A percentile compares a stretch with the other conserved stretches of the same genome.
Evolutionary conservation across 2,329 filamentous ascomycete genomes (phyloP).

Genomic region (Hypoxylon rubiginosum): DNA sequence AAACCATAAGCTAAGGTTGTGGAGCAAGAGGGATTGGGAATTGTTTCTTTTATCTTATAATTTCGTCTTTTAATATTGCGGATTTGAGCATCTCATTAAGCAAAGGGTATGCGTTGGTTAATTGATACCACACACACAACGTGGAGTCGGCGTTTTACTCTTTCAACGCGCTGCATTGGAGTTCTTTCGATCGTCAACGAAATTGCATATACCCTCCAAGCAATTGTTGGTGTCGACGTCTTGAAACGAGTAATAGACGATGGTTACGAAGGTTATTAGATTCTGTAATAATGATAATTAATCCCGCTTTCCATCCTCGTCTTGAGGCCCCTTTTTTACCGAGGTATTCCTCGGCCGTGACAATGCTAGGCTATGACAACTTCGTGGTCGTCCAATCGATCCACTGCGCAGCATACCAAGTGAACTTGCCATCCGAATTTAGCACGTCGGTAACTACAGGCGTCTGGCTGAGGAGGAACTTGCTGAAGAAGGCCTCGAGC

Average conservation of each 20-base stretch:
- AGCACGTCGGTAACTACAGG: conserved; percentile 24
- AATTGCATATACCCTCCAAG: conserved; percentile 9
- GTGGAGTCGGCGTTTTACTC: neutral
- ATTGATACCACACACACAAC: neutral
- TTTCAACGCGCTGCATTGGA: neutral
- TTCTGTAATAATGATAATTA: conserved; percentile 4
- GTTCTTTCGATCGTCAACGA: conserved; percentile 11
- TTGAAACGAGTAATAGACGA: neutral
- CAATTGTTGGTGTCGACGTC: neutral
- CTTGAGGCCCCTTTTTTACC: neutral
- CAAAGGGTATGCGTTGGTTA: neutral
- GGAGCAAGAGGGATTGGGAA: neutral
- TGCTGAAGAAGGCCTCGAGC: conserved; percentile 36
- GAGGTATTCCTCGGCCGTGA: neutral
- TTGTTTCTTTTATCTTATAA: neutral
- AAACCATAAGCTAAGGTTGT: neutral
- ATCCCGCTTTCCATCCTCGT: neutral
- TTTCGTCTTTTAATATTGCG: neutral
- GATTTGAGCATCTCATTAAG: neutral
- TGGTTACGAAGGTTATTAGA: neutral
- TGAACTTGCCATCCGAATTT: conserved; percentile 36
- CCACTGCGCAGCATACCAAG: conserved; percentile 28
- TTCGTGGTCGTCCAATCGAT: conserved; percentile 27
- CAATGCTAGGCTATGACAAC: neutral
- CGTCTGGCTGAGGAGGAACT: conserved; percentile 30